phyloP scores from a whole-genome alignment of 1,284 basidiomycete species.

The Moniliophthora roreri region DNA sequence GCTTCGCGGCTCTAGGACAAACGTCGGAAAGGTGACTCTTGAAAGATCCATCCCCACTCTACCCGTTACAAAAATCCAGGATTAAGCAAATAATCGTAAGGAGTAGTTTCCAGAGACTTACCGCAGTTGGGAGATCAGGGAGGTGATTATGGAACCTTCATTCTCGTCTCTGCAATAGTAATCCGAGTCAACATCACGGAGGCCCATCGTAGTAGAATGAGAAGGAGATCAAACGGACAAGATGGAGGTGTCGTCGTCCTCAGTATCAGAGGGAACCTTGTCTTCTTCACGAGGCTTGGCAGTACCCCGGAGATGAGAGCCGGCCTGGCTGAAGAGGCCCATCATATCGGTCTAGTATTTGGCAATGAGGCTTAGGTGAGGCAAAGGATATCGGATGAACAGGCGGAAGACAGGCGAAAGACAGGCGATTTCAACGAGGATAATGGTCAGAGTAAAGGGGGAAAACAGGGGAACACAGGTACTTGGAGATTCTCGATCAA shows the following conservation, averaged over 20 bases:
- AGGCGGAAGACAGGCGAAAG: background rate
- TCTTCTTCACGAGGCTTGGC: constrained; percentile 54
- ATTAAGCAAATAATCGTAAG: constrained; percentile 3
- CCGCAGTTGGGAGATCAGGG: constrained; percentile 86
- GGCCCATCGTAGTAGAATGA: constrained; percentile 13
- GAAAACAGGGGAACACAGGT: background rate
- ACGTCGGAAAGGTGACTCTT: constrained; percentile 92
- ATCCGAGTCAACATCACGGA: constrained; percentile 25
- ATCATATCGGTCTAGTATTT: constrained; percentile 49
- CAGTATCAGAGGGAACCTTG: constrained; percentile 72
- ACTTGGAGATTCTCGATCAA: background rate
- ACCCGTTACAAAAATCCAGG: constrained; percentile 11
- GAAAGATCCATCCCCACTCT: constrained; percentile 95
- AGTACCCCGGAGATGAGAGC: constrained; percentile 52
- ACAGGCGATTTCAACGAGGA: constrained; percentile 1
- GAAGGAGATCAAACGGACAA: constrained; percentile 51
- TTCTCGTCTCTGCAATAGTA: constrained; percentile 59
- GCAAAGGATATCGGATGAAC: no score
- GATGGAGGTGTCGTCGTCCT: constrained; percentile 83
- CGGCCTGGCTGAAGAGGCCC: constrained; percentile 73
- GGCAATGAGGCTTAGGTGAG: no score
- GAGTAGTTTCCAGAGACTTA: constrained; percentile 28
- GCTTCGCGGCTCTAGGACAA: constrained; percentile 91
- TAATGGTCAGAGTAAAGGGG: background rate
- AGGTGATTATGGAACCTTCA: constrained; percentile 78